Base-by-base conservation (phyloP, 2,329 filamentous ascomycete species). In the Cordyceps tenuipes region DNA sequence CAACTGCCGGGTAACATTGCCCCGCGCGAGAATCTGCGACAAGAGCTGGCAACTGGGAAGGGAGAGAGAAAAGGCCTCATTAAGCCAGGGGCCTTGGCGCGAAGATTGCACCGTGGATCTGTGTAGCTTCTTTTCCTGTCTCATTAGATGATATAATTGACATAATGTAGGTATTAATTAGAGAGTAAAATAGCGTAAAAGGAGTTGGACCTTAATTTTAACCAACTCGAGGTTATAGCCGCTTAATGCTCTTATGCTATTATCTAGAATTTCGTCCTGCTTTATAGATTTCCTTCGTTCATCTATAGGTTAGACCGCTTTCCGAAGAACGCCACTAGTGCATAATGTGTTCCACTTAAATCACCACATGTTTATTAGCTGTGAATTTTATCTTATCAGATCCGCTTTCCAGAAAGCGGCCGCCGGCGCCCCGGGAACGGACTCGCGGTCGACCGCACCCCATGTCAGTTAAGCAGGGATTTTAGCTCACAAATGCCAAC, bases 321-420 rank as follows among this genome's bases (percentile, higher is more conserved):
- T n/a, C n/a, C n/a, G n/a, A n/a, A n/a, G n/a, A n/a, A n/a, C n/a
- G n/a, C n/a, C n/a, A n/a, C n/a, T n/a, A n/a, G n/a, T n/a, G n/a
- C n/a, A n/a, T n/a, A n/a, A n/a, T n/a, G n/a, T n/a, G n/a, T n/a
- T n/a, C n/a, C n/a, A n/a, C n/a, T n/a, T n/a, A n/a, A n/a, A n/a
- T n/a, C n/a, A n/a, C n/a, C n/a, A n/a, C n/a, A 21, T 51, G 29
- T 51, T 51, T 51, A 51, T 51, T 29, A 51, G 48, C 17, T 51
- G 48, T n/a, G 48, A 36, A 51, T 36, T 49, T n/a, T n/a, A n/a
- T n/a, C n/a, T 51, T 51, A 54, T 54, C 51, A 54, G 51, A 54
- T 54, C 50, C 50, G 50, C 50, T 52, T 9, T 34, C 21, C 39
- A 23, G 26, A 48, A 29, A 10, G 49, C 29, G 12, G 50, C 49